A percentile compares a stretch with the other conserved stretches of the same genome.
Conservation (phyloP, 1,284 basidiomycete genomes). For the Ceratobasidium theobromae region DNA sequence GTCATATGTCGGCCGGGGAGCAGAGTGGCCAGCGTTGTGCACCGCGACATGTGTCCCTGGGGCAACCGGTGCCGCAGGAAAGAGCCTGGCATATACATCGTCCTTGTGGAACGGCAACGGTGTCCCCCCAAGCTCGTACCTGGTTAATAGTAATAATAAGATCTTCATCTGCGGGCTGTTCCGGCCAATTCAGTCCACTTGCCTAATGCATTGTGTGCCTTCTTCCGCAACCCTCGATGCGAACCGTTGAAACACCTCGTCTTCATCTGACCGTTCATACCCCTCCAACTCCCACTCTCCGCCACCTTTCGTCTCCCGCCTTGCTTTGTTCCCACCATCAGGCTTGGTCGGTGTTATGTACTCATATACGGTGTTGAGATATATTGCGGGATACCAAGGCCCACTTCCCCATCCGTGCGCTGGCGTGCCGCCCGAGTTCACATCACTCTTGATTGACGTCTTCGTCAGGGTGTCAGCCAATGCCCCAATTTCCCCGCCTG, state of each 20-base stretch:
- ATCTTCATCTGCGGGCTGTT: too few relatives aligned
- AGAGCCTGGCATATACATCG: constrained; percentile 64
- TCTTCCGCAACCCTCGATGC: constrained; percentile 64
- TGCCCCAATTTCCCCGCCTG: constrained; percentile 42
- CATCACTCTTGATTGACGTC: neutral
- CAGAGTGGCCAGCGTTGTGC: constrained; percentile 55
- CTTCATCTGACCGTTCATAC: constrained; percentile 77
- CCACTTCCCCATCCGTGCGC: constrained; percentile 54
- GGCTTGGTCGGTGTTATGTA: constrained; percentile 54
- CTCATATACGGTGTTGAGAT: constrained; percentile 70
- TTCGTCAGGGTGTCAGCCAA: constrained; percentile 49
- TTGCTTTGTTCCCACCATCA: constrained; percentile 25
- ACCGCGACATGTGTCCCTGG: constrained; percentile 52
- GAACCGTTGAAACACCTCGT: constrained; percentile 79
- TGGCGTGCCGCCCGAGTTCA: neutral
- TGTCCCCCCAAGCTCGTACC: constrained; percentile 72
- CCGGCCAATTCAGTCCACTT: constrained; percentile 35
- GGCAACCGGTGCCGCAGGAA: constrained; percentile 53
- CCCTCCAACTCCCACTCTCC: constrained; percentile 61
- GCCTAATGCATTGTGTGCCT: constrained; percentile 78
- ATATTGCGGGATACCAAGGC: constrained; percentile 65
- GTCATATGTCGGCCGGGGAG: constrained; percentile 47
- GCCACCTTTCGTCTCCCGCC: constrained; percentile 31
- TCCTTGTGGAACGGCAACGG: constrained; percentile 75
- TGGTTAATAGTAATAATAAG: constrained; percentile 41